These are phyloP conservation scores for Debaryomyces robertsiae DNA, from an alignment of 1,139 yeast species.

Conservation along the genomic window DNA sequence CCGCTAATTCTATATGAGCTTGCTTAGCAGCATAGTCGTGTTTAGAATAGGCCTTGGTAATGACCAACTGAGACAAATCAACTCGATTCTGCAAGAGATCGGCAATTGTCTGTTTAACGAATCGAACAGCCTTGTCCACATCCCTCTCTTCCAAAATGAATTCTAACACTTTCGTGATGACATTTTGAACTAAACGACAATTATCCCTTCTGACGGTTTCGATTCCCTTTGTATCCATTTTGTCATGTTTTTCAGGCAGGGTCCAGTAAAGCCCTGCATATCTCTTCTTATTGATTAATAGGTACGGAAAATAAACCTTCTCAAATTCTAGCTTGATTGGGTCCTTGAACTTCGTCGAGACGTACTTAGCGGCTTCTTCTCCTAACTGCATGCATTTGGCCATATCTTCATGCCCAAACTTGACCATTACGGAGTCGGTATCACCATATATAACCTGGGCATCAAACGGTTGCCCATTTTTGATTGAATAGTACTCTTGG, in stretches of 20 bases:
- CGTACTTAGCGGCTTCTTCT: conserved; percentile 89
- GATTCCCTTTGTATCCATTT: conserved; percentile 98
- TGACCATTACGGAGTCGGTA: conserved; percentile 99
- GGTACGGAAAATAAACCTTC: conserved; percentile 92
- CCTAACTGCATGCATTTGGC: conserved; percentile 88
- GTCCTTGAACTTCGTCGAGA: conserved; percentile 72
- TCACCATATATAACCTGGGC: conserved; percentile 96
- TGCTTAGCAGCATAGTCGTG: conserved; percentile 95
- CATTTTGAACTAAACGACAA: conserved; percentile 91
- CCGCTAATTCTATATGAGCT: conserved; percentile 96
- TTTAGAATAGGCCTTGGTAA: conserved; percentile 87
- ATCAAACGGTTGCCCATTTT: conserved; percentile 80
- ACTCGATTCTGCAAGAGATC: conserved; percentile 88
- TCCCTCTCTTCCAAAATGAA: conserved; percentile 85
- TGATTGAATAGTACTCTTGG: conserved; percentile 71
- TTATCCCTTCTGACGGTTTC: conserved; percentile 98
- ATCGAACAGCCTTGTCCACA: conserved; percentile 83
- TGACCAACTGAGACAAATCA: conserved; percentile 91
- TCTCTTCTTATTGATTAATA: conserved; percentile 91
- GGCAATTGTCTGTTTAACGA: conserved; percentile 85
- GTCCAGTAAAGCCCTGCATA: conserved; percentile 99
- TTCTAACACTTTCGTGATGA: conserved; percentile 87
- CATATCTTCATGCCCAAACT: conserved; percentile 85
- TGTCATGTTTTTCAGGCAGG: conserved; percentile 82
- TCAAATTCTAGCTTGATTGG: conserved; percentile 97